phyloP scores from a whole-genome alignment of 768 basidiomycete species.

The Russula olivacea region DNA sequence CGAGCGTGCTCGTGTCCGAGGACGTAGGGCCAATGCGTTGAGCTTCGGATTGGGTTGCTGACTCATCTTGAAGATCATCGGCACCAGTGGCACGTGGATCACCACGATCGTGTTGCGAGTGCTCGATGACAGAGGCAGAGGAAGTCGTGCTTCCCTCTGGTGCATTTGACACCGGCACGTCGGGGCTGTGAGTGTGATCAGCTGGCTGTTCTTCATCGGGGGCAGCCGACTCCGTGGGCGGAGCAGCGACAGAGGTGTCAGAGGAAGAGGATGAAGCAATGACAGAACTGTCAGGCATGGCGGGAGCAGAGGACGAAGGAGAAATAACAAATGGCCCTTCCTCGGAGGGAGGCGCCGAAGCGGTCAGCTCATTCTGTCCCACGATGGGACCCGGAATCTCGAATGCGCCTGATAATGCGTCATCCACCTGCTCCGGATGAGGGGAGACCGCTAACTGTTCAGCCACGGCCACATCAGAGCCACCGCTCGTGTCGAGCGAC shows the following conservation, averaged over 20 bases:
- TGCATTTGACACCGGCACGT: slow-evolving; percentile 17
- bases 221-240: slow-evolving; percentile 21
- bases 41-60: slow-evolving; percentile 21
- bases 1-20: slow-evolving; percentile 22
- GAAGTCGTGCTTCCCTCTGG: slow-evolving; percentile 22
- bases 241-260: slow-evolving; percentile 23
- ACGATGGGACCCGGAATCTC: slow-evolving; percentile 9
- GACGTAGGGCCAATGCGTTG: slow-evolving; percentile 21
- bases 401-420: slow-evolving; percentile 12
- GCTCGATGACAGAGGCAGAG: slow-evolving; percentile 12
- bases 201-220: slow-evolving; percentile 24
- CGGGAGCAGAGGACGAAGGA: slow-evolving; percentile 23
- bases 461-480: slow-evolving; percentile 11
- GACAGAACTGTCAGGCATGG: slow-evolving; percentile 21
- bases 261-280: slow-evolving; percentile 23
- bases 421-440: slow-evolving; percentile 21
- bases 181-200: slow-evolving; percentile 25
- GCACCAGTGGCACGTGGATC: slow-evolving; percentile 4
- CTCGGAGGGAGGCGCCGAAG: slow-evolving; percentile 17
- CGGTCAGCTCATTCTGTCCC: slow-evolving; percentile 12
- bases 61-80: slow-evolving; percentile 20
- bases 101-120: slow-evolving; percentile 14
- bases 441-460: slow-evolving; percentile 7
- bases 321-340: slow-evolving; percentile 19
- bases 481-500: slow-evolving; percentile 13